phyloP scores from a whole-genome alignment of 2,329 filamentous ascomycete species.

The Fusarium proliferatum region DNA sequence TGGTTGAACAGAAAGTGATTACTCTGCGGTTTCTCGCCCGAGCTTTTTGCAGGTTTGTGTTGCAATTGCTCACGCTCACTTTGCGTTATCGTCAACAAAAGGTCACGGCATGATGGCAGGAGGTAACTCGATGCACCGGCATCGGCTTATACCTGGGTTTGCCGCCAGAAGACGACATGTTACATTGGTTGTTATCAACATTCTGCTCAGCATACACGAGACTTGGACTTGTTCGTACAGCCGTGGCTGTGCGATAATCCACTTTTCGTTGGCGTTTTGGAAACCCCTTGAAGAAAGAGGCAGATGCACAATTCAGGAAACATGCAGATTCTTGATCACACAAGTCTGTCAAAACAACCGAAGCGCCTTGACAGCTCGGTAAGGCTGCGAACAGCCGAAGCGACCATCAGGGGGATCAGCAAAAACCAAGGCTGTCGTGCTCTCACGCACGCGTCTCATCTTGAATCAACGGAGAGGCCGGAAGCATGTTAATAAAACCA shows the following conservation, averaged over 20 bases:
- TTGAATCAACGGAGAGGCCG: conserved; percentile 16
- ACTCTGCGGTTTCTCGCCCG: not conserved
- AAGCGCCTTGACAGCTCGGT: conserved; percentile 27
- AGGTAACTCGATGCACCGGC: not conserved
- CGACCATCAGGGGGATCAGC: conserved; percentile 17
- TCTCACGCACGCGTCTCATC: not conserved
- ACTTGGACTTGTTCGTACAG: conserved; percentile 8
- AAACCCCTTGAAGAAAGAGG: conserved; percentile 5
- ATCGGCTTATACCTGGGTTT: not conserved
- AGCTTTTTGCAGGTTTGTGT: not conserved
- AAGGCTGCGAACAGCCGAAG: conserved; percentile 31
- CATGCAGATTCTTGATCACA: conserved; percentile 27
- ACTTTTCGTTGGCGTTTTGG: conserved; percentile 8
- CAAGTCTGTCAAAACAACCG: conserved; percentile 37
- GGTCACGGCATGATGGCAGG: conserved; percentile 1
- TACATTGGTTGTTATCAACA: conserved; percentile 6
- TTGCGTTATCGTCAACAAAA: not conserved
- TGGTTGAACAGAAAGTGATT: conserved; percentile 54
- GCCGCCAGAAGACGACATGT: not conserved
- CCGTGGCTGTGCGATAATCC: conserved; percentile 11
- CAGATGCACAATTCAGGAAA: conserved; percentile 28
- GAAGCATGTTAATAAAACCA: conserved; percentile 9
- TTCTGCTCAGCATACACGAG: conserved; percentile 10
- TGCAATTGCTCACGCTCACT: not conserved
- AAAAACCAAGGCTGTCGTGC: not conserved